phyloP scores from a whole-genome alignment of 768 basidiomycete species.

The Pleurotus citrinopileatus region DNA sequence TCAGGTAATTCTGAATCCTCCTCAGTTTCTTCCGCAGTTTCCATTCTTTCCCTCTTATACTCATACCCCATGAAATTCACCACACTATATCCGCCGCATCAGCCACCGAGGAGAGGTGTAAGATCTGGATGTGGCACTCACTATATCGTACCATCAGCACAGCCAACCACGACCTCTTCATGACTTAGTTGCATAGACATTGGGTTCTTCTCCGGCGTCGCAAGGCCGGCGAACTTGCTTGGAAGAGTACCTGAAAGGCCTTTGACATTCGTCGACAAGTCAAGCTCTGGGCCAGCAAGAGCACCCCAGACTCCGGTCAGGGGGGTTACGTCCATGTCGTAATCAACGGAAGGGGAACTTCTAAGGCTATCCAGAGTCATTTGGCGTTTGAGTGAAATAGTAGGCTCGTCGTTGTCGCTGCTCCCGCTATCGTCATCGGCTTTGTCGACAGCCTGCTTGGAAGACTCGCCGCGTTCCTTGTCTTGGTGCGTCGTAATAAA shows the following conservation, averaged over 20 bases:
- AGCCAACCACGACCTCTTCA: constrained; percentile 88
- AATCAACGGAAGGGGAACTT: constrained; percentile 44
- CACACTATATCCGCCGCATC: constrained; percentile 17
- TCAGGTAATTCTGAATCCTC: too few relatives aligned
- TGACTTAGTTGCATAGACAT: constrained; percentile 93
- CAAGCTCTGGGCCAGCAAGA: constrained; percentile 39
- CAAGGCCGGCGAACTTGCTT: constrained; percentile 70
- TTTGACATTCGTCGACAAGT: constrained; percentile 40
- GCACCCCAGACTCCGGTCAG: constrained; percentile 77
- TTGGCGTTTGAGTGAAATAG: constrained; percentile 2
- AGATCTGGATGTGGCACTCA: constrained; percentile 35
- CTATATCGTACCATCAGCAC: constrained; percentile 92
- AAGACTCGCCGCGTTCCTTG: constrained; percentile 28
- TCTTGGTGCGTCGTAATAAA: constrained; percentile 82
- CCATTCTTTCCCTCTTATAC: constrained; percentile 17
- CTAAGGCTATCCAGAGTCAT: constrained; percentile 10
- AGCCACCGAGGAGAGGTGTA: constrained; percentile 9
- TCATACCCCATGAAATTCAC: constrained; percentile 32
- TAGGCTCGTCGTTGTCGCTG: constrained; percentile 24
- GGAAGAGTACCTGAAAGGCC: constrained; percentile 66
- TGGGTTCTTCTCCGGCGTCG: constrained; percentile 89
- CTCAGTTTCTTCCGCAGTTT: neutral
- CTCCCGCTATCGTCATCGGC: constrained; percentile 24
- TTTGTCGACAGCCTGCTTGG: constrained; percentile 9
- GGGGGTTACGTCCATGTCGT: constrained; percentile 63